Evolutionary conservation across 306 rosid genomes (phyloP).

Genomic region (Castanospermum australe): DNA sequence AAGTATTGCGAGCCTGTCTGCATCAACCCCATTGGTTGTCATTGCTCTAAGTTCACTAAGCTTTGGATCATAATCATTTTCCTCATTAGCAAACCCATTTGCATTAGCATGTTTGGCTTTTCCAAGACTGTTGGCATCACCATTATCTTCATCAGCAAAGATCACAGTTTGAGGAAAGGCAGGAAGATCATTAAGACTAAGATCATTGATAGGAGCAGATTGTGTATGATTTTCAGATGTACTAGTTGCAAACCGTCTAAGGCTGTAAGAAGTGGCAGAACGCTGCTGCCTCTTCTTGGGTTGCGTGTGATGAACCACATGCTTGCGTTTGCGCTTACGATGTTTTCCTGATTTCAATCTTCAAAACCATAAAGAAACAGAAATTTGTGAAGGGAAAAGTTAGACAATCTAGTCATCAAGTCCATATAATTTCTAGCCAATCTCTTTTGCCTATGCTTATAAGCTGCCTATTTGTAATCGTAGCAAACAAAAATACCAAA

Average conservation of each 20-base stretch:
- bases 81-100: slow-evolving; percentile 33
- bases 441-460: not conserved
- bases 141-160: slow-evolving; percentile 36
- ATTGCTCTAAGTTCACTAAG: slow-evolving; percentile 77
- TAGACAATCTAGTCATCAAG: not conserved
- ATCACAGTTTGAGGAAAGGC: slow-evolving; percentile 46
- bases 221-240: slow-evolving; percentile 37
- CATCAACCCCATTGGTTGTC: slow-evolving; percentile 33
- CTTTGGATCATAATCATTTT: slow-evolving; percentile 71
- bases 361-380: slow-evolving; percentile 25
- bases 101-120: slow-evolving; percentile 26
- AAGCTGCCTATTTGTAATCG: not conserved
- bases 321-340: slow-evolving; percentile 65
- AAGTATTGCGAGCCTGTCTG: slow-evolving; percentile 47
- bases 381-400: not conserved
- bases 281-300: slow-evolving; percentile 75
- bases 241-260: slow-evolving; percentile 42
- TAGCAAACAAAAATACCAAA: not conserved
- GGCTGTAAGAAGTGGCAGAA: slow-evolving; percentile 48
- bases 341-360: slow-evolving; percentile 59
- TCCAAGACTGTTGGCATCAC: slow-evolving; percentile 29
- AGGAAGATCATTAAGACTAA: slow-evolving; percentile 26
- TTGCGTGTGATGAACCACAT: slow-evolving; percentile 47
- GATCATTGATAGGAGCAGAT: slow-evolving; percentile 40
- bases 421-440: not conserved